Conservation (phyloP, 495 filamentous ascomycete genomes). For the Geoglossum glabrum region DNA sequence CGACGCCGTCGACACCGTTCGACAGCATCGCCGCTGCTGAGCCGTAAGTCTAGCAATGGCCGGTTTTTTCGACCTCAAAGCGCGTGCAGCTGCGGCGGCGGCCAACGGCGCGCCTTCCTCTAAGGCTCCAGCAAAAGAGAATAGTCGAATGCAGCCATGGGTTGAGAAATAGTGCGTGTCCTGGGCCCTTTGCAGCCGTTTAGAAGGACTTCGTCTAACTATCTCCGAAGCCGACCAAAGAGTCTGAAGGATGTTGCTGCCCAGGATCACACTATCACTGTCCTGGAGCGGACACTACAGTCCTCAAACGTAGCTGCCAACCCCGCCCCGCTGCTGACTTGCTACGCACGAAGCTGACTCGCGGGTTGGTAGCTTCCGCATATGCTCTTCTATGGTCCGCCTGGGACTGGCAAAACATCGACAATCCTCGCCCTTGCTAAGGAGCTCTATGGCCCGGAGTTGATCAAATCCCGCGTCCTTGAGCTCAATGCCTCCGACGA, state of each 20-base stretch:
- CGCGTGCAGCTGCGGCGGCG: slow-evolving; percentile 54
- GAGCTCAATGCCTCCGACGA: slow-evolving; percentile 99
- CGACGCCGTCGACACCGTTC: background rate
- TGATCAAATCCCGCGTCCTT: slow-evolving; percentile 83
- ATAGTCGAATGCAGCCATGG: slow-evolving; percentile 65
- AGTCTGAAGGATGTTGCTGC: slow-evolving; percentile 86
- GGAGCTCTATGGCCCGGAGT: slow-evolving; percentile 88
- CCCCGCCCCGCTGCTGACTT: background rate
- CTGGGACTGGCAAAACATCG: slow-evolving; percentile 96
- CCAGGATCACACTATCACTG: slow-evolving; percentile 89
- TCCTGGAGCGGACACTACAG: slow-evolving; percentile 82
- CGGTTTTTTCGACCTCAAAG: slow-evolving; percentile 90
- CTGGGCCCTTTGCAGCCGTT: background rate
- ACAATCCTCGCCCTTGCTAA: slow-evolving; percentile 92
- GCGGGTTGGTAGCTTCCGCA: slow-evolving; percentile 51
- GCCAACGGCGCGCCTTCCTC: slow-evolving; percentile 23
- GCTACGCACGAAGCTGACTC: background rate
- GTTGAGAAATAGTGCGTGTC: slow-evolving; percentile 91
- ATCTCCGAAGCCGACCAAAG: slow-evolving; percentile 55
- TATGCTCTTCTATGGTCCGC: slow-evolving; percentile 98
- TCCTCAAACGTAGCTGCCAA: slow-evolving; percentile 51
- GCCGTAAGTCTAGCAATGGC: slow-evolving; percentile 27
- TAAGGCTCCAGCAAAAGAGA: slow-evolving; percentile 41
- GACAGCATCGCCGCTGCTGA: background rate
- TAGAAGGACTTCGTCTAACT: background rate